phyloP scores from a whole-genome alignment of 2,329 filamentous ascomycete species.

The Fusarium haematococcum region DNA sequence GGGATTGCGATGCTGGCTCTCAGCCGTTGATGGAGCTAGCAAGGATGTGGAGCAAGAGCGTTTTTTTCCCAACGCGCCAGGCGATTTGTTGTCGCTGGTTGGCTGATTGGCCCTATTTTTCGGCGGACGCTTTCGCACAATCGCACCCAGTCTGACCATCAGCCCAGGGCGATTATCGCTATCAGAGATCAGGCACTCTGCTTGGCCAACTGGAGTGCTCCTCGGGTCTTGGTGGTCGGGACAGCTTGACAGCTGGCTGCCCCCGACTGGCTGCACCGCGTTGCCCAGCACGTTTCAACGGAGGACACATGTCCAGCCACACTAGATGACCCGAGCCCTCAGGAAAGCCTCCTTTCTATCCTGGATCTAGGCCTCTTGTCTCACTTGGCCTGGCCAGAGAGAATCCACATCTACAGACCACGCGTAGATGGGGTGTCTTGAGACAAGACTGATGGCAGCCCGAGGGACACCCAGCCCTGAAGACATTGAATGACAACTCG shows the following conservation, averaged over 20 bases:
- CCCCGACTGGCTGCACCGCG: conserved; percentile 46
- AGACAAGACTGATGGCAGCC: conserved; percentile 25
- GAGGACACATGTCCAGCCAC: conserved; percentile 53
- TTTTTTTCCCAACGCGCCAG: conserved; percentile 33
- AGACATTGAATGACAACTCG: conserved; percentile 11
- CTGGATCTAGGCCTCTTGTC: conserved; percentile 37
- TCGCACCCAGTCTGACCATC: conserved; percentile 34
- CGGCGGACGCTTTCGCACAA: conserved; percentile 18
- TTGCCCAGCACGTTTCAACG: conserved; percentile 50
- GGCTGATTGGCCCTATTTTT: conserved; percentile 17
- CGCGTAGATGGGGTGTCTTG: conserved; percentile 22
- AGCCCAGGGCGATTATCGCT: conserved; percentile 25
- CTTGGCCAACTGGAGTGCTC: conserved; percentile 30
- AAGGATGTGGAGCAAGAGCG: conserved; percentile 33
- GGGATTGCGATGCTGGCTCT: conserved; percentile 22
- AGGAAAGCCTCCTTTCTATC: conserved; percentile 33
- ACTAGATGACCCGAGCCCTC: conserved; percentile 34
- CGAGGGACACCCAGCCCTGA: conserved; percentile 9
- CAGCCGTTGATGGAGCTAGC: conserved; percentile 34
- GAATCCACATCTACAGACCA: conserved; percentile 14
- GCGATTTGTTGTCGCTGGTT: conserved; percentile 18
- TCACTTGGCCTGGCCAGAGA: conserved; percentile 24
- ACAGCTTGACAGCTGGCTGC: conserved; percentile 48
- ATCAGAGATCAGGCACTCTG: conserved; percentile 33
- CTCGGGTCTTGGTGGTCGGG: conserved; percentile 36